A percentile compares a stretch with the other conserved stretches of the same genome.
Conservation (phyloP, 2,329 filamentous ascomycete genomes). For the Shiraia sp. region DNA sequence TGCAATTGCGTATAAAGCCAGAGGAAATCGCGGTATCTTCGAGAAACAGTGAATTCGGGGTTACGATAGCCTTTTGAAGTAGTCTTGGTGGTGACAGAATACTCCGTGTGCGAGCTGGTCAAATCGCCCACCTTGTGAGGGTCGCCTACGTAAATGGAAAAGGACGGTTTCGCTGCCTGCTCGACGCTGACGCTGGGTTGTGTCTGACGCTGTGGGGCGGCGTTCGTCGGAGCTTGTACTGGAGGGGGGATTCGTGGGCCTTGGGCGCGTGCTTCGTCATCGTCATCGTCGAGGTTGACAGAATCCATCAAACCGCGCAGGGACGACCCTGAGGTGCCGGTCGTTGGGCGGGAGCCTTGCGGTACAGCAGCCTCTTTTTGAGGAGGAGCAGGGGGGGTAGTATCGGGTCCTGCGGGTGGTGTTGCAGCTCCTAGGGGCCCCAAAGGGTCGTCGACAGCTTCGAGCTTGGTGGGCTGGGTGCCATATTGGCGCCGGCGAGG, state of each 20-base stretch:
- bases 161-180: slow-evolving; percentile 88
- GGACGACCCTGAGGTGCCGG: slow-evolving; percentile 57
- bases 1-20: slow-evolving; percentile 97
- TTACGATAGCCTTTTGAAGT: slow-evolving; percentile 95
- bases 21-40: slow-evolving; percentile 93
- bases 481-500: slow-evolving; percentile 64
- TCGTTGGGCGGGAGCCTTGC: slow-evolving; percentile 52
- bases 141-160: slow-evolving; percentile 90
- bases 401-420: slow-evolving; percentile 54
- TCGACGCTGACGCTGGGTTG: slow-evolving; percentile 88
- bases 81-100: slow-evolving; percentile 93
- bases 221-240: slow-evolving; percentile 57
- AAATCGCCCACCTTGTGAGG: slow-evolving; percentile 97
- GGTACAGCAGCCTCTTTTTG: slow-evolving; percentile 63
- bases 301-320: slow-evolving; percentile 62
- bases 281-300: slow-evolving; percentile 72
- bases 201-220: slow-evolving; percentile 55
- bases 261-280: slow-evolving; percentile 48
- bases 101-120: slow-evolving; percentile 96
- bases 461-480: slow-evolving; percentile 75
- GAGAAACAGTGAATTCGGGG: slow-evolving; percentile 88
- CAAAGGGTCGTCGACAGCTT: slow-evolving; percentile 75
- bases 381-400: slow-evolving; percentile 70
- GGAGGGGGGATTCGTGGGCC: slow-evolving; percentile 68
- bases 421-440: slow-evolving; percentile 75